These are phyloP conservation scores for Rhizoclosmatium sp. DNA, from an alignment of 192 early-diverging fungal species.

Conservation along the genomic window DNA sequence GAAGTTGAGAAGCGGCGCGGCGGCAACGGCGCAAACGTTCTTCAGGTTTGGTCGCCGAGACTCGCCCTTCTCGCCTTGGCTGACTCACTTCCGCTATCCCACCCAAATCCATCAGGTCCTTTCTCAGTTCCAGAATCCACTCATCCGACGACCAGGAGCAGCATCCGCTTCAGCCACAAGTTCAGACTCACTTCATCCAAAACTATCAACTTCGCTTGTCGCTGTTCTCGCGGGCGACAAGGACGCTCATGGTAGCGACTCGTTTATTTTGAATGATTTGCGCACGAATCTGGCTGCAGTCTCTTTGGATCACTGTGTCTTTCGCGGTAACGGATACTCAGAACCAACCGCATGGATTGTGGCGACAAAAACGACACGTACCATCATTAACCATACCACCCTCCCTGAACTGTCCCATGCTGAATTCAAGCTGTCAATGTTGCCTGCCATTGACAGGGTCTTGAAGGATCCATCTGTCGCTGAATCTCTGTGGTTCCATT, in stretches of 20 bases:
- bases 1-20: slow-evolving; percentile 69
- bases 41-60: slow-evolving; percentile 41
- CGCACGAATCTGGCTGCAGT: background rate
- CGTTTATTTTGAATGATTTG: slow-evolving; percentile 25
- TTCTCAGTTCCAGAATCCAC: background rate
- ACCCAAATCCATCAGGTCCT: background rate
- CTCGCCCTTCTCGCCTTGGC: background rate
- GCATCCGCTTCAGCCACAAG: background rate
- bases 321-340: slow-evolving; percentile 30
- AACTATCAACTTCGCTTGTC: slow-evolving; percentile 15
- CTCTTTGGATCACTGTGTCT: slow-evolving; percentile 34
- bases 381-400: slow-evolving; percentile 70
- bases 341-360: slow-evolving; percentile 69
- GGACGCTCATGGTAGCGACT: background rate
- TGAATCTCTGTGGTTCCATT: slow-evolving; percentile 64
- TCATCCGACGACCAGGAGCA: background rate
- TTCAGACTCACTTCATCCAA: background rate
- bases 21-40: slow-evolving; percentile 69
- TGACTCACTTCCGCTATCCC: slow-evolving; percentile 57
- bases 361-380: slow-evolving; percentile 62
- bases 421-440: slow-evolving; percentile 64
- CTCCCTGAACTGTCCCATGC: slow-evolving; percentile 64
- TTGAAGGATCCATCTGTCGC: background rate
- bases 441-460: slow-evolving; percentile 49
- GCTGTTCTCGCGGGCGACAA: slow-evolving; percentile 34